phyloP scores from a whole-genome alignment of 495 filamentous ascomycete species.

The Cryomyces minteri region DNA sequence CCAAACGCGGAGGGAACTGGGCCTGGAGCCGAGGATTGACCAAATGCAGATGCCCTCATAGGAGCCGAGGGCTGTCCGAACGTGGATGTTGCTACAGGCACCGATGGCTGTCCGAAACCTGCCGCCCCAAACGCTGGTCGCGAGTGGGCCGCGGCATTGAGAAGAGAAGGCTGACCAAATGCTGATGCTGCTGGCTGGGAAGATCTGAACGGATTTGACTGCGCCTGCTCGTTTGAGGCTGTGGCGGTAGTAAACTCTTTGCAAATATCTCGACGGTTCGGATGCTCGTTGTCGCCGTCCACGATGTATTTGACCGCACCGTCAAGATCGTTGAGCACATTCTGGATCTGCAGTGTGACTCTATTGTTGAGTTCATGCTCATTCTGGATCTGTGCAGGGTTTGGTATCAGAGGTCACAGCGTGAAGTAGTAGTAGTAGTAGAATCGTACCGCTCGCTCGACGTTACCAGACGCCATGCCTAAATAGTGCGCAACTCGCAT shows the following conservation, averaged over 20 bases:
- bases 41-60: constrained; percentile 8
- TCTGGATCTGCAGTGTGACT: constrained; percentile 50
- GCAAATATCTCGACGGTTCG: constrained; percentile 60
- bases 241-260: constrained; percentile 15
- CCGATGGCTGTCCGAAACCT: not conserved
- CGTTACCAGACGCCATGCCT: constrained; percentile 36
- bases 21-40: constrained; percentile 3
- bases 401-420: constrained; percentile 1
- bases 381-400: constrained; percentile 31
- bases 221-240: constrained; percentile 8
- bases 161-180: constrained; percentile 12
- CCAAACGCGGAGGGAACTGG: constrained; percentile 4
- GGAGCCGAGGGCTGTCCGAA: constrained; percentile 7
- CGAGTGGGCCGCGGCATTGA: too few species aligned
- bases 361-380: constrained; percentile 36
- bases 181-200: constrained; percentile 1
- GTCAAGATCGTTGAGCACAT: constrained; percentile 42
- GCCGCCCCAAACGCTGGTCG: too few species aligned
- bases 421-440: not conserved
- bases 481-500: constrained; percentile 51
- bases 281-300: constrained; percentile 50
- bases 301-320: constrained; percentile 56
- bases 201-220: constrained; percentile 4
- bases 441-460: constrained; percentile 36
- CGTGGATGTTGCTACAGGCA: not conserved